Evolutionary conservation across 345 rosid species (phyloP), one percentile per base, ranked within the genome.

Genomic region (Boechera divaricarpa): DNA sequence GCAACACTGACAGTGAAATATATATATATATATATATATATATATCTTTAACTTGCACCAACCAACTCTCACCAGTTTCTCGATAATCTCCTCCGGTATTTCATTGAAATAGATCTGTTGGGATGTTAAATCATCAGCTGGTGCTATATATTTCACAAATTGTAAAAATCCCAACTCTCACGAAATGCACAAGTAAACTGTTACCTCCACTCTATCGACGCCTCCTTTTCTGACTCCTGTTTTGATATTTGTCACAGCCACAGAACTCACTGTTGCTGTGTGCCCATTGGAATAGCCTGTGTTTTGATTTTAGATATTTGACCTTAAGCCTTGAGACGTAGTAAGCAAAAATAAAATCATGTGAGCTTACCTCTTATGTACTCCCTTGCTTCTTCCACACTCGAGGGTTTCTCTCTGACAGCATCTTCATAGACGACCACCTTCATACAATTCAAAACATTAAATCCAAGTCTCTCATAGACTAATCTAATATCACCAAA

Each of bases 351-450:
- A 16, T 16, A 67, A 54, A 41, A 64, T 67, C 45, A 47, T 67
- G 53, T 13, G 54, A 63, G 70, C 73, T 26, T 69, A 89, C 96
- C 94, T 90, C 87, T 84, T 36, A 94, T 77, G 74, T 88, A 94
- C 72, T 81, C 82, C 63, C 86, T 73, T 42, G 97, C 97, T 85
- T 92, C 98, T 82, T 87, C 89, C 61, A 77, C 85, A 74, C 77
- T 77, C 28, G 87, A 89, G 57, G 97, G 97, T 82, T 92, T 92
- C 83, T 92, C 98, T 85, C 97, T 88, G 35, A 92, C 72, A 3
- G 51, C 78, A 83, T 87, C 91, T 84, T 89, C 94, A 84, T 88
- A 87, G 82, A 90, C 90, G 31, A 90, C 98, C 83, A 95, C 99
- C 96, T 95, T 67, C 71, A 73, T 33, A 51, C 59, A 10, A 41